These are phyloP conservation scores for Exobasidium cylindrosporum DNA, from an alignment of 1,284 basidiomycete species.

Conservation along the genomic window DNA sequence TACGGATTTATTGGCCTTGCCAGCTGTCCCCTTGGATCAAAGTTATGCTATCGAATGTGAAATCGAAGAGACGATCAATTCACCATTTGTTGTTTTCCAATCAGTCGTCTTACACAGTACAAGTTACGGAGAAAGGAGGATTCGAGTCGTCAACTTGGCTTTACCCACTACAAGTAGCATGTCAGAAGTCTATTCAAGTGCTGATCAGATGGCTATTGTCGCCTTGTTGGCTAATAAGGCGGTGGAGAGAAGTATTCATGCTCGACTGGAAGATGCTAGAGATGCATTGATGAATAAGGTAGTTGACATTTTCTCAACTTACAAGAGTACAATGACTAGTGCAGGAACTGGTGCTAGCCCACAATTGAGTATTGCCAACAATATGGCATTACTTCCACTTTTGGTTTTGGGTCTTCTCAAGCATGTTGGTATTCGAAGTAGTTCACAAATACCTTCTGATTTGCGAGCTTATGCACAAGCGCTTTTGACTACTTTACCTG, in stretches of 20 bases:
- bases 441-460: constrained; percentile 92
- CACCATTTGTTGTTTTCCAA: constrained; percentile 92
- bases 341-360: constrained; percentile 87
- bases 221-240: constrained; percentile 93
- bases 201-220: constrained; percentile 87
- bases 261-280: constrained; percentile 85
- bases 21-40: constrained; percentile 92
- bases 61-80: constrained; percentile 90
- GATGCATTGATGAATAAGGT: constrained; percentile 87
- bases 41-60: constrained; percentile 96
- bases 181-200: constrained; percentile 89
- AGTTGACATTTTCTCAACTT: constrained; percentile 83
- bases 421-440: constrained; percentile 92
- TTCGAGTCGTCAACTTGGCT: constrained; percentile 89
- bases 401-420: constrained; percentile 85
- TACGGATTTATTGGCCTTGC: constrained; percentile 93
- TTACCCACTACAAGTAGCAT: constrained; percentile 88
- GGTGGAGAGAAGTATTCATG: constrained; percentile 82
- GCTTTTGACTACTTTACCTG: constrained; percentile 83
- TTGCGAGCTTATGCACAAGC: constrained; percentile 92
- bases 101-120: constrained; percentile 95
- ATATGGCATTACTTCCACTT: constrained; percentile 89
- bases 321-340: constrained; percentile 95
- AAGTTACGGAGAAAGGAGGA: constrained; percentile 91
- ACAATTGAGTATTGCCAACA: constrained; percentile 86